Conservation (phyloP, 1,139 yeast genomes). For the Scheffersomyces insectosa region DNA sequence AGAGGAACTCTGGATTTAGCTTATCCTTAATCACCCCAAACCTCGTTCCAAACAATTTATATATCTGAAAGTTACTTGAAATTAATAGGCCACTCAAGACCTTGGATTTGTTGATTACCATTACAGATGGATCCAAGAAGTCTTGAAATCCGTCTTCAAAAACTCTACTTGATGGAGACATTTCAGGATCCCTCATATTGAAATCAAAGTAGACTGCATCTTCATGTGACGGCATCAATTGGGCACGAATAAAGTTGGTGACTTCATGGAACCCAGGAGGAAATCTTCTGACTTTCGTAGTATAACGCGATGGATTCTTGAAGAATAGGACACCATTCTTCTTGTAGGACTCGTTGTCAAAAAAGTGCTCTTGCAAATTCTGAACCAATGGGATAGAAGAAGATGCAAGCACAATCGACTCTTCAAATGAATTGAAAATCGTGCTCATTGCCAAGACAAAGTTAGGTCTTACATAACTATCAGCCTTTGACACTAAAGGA, state of each 20-base stretch:
- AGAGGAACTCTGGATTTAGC: slow-evolving; percentile 27
- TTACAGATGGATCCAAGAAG: slow-evolving; percentile 30
- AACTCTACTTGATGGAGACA: slow-evolving; percentile 13
- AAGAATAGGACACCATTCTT: slow-evolving; percentile 29
- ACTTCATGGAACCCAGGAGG: slow-evolving; percentile 35
- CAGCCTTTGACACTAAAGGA: slow-evolving; percentile 13
- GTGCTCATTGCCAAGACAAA: slow-evolving; percentile 23
- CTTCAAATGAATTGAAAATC: slow-evolving; percentile 35
- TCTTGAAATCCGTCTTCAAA: slow-evolving; percentile 24
- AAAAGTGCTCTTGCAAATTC: slow-evolving; percentile 13
- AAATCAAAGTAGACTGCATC: slow-evolving; percentile 24
- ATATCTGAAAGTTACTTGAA: slow-evolving; percentile 27
- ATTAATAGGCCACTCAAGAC: slow-evolving; percentile 30
- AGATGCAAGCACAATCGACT: slow-evolving; percentile 25
- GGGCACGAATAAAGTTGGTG: slow-evolving; percentile 22
- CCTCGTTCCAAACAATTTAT: slow-evolving; percentile 21
- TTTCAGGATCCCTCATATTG: slow-evolving; percentile 6
- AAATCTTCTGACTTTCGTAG: slow-evolving; percentile 20
- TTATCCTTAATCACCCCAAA: slow-evolving; percentile 15
- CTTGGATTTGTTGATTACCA: slow-evolving; percentile 30
- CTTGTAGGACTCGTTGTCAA: slow-evolving; percentile 19
- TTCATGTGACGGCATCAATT: slow-evolving; percentile 22
- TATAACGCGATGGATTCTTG: slow-evolving; percentile 22
- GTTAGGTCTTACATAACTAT: slow-evolving; percentile 15
- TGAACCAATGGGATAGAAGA: slow-evolving; percentile 29